Conservation (phyloP, 1,284 basidiomycete genomes). For the Garcileccinum viscosum region DNA sequence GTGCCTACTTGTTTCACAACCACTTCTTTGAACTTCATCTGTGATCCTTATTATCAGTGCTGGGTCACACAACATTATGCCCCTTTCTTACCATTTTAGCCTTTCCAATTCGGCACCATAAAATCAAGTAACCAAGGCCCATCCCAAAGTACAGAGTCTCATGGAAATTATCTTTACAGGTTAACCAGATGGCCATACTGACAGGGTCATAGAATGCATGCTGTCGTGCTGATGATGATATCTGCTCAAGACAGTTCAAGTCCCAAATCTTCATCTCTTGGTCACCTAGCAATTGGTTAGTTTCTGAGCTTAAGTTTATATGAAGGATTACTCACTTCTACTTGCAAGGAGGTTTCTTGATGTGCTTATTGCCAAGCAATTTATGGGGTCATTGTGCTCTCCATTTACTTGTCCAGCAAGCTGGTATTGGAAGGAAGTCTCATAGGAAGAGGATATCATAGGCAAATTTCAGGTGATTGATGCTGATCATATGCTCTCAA, state of each 20-base stretch:
- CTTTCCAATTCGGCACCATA: background rate
- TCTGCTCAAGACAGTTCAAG: background rate
- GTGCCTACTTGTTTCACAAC: background rate
- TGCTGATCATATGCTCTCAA: no score
- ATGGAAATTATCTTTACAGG: background rate
- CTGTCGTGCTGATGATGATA: background rate
- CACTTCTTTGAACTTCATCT: background rate
- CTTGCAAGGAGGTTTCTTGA: background rate
- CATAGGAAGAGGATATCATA: no score
- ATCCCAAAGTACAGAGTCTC: background rate
- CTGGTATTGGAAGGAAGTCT: no score
- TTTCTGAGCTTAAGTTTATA: background rate
- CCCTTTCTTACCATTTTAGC: background rate
- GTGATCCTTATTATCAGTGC: background rate
- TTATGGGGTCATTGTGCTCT: no score
- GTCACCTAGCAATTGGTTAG: background rate
- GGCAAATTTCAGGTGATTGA: no score
- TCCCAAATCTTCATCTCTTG: constrained; percentile 1
- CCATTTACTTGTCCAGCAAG: no score
- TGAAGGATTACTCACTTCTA: background rate
- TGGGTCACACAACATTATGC: background rate
- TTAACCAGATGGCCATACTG: background rate
- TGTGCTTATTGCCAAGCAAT: no score
- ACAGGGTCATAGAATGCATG: background rate
- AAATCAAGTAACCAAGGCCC: background rate